phyloP scores from a whole-genome alignment of 202 grass and related monocot genomes.

The Bolboschoenoplectus hybrid region DNA sequence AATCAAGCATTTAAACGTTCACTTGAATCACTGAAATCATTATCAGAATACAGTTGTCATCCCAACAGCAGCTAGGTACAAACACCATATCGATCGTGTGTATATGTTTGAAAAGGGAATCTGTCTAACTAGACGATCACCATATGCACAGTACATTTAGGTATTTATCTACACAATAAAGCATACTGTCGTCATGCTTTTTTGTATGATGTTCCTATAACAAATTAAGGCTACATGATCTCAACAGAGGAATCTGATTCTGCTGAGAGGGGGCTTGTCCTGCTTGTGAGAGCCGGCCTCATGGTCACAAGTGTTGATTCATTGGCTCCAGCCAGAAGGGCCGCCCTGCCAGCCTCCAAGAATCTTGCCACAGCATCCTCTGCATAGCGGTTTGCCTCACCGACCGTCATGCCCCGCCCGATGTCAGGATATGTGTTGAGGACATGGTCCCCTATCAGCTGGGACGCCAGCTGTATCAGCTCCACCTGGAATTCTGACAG shows the following conservation, averaged over 20 bases:
- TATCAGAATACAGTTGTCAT: neutral
- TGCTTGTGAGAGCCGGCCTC: constrained; percentile 90
- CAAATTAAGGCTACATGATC: constrained; percentile 40
- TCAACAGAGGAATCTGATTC: constrained; percentile 62
- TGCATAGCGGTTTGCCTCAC: constrained; percentile 78
- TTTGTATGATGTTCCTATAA: neutral
- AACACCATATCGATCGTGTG: constrained; percentile 10
- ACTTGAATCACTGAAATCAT: constrained; percentile 12
- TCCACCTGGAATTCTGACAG: constrained; percentile 94
- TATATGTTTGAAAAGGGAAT: neutral
- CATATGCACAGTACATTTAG: constrained; percentile 16
- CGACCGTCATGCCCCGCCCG: constrained; percentile 82
- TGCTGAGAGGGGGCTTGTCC: constrained; percentile 48
- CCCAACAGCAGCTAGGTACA: neutral
- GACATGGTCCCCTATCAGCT: constrained; percentile 87
- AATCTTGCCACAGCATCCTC: constrained; percentile 90
- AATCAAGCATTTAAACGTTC: neutral
- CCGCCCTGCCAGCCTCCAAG: constrained; percentile 82
- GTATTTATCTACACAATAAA: constrained; percentile 27
- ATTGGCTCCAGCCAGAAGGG: constrained; percentile 80
- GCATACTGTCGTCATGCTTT: neutral
- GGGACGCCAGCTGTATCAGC: constrained; percentile 93
- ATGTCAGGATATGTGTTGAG: constrained; percentile 97
- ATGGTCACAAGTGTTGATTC: constrained; percentile 87
- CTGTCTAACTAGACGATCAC: constrained; percentile 21